Percentiles rank a stretch among this genome's conserved stretches.
These are phyloP conservation scores for Hypoxylon perforatum DNA, from an alignment of 495 filamentous ascomycete species.

Conservation along the genomic window DNA sequence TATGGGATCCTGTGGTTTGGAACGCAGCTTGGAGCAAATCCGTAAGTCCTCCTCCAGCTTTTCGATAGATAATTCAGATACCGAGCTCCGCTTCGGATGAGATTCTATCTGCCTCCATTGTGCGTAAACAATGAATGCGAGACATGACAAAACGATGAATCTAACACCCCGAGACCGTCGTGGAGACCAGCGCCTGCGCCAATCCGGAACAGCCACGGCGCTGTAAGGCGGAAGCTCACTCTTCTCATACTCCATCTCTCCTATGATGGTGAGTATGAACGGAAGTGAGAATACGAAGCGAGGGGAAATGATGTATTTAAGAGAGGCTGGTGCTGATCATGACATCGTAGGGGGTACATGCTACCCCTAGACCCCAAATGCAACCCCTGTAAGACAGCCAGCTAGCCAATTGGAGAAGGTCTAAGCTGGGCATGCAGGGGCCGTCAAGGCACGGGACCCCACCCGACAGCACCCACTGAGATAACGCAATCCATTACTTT, in stretches of 20 bases:
- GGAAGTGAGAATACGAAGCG: background rate
- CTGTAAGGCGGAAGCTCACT: conserved; percentile 47
- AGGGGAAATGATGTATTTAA: background rate
- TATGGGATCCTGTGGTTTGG: conserved; percentile 56
- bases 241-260: conserved; percentile 37
- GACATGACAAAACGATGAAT: conserved; percentile 48
- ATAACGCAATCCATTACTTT: conserved; percentile 26
- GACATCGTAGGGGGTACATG: conserved; percentile 10
- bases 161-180: conserved; percentile 51
- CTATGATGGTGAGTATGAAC: background rate
- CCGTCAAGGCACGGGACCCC: conserved; percentile 19
- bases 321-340: conserved; percentile 28
- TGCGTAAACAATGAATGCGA: conserved; percentile 59
- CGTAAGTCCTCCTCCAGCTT: conserved; percentile 53
- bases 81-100: conserved; percentile 28
- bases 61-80: conserved; percentile 50
- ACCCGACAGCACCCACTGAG: conserved; percentile 20
- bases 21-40: conserved; percentile 52
- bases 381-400: conserved; percentile 16
- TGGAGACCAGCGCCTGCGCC: conserved; percentile 37
- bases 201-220: conserved; percentile 35
- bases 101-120: conserved; percentile 59
- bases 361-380: background rate
- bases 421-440: conserved; percentile 4
- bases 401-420: conserved; percentile 30